Percentiles rank a stretch among this genome's conserved stretches.
Conservation (phyloP, 2,329 filamentous ascomycete species). For the Epichloe baconii region DNA sequence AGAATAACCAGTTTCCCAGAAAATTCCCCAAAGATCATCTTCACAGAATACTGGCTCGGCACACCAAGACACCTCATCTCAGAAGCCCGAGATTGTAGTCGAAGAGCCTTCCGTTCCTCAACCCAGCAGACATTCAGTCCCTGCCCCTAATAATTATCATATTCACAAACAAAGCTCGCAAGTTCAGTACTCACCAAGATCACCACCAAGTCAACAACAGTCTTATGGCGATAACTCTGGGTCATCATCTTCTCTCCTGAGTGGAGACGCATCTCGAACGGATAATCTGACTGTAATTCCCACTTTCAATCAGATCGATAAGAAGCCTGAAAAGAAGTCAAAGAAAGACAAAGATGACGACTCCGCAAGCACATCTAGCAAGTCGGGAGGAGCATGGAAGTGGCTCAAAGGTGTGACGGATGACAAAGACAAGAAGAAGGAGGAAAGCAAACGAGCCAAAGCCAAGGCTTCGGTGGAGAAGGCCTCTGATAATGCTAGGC, state of each 20-base stretch:
- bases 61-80: slow-evolving; percentile 8
- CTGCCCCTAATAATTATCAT: neutral
- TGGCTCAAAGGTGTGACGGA: slow-evolving; percentile 72
- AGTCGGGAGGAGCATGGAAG: slow-evolving; percentile 56
- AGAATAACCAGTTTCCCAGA: slow-evolving; percentile 13
- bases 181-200: slow-evolving; percentile 7
- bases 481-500: slow-evolving; percentile 62
- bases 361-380: slow-evolving; percentile 47
- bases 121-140: slow-evolving; percentile 3
- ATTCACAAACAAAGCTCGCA: slow-evolving; percentile 3
- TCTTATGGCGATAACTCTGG: slow-evolving; percentile 16
- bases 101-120: slow-evolving; percentile 27
- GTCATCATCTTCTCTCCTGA: slow-evolving; percentile 50
- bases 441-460: slow-evolving; percentile 55
- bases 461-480: slow-evolving; percentile 43
- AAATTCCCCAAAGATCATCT: slow-evolving; percentile 39
- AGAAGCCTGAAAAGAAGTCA: slow-evolving; percentile 58
- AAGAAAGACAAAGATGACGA: slow-evolving; percentile 61
- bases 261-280: slow-evolving; percentile 52
- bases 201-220: slow-evolving; percentile 7
- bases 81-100: slow-evolving; percentile 13
- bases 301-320: slow-evolving; percentile 55
- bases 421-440: slow-evolving; percentile 47
- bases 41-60: slow-evolving; percentile 35
- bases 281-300: slow-evolving; percentile 73